Conservation (phyloP, 805 yeast species). For the Pichia heedii region DNA sequence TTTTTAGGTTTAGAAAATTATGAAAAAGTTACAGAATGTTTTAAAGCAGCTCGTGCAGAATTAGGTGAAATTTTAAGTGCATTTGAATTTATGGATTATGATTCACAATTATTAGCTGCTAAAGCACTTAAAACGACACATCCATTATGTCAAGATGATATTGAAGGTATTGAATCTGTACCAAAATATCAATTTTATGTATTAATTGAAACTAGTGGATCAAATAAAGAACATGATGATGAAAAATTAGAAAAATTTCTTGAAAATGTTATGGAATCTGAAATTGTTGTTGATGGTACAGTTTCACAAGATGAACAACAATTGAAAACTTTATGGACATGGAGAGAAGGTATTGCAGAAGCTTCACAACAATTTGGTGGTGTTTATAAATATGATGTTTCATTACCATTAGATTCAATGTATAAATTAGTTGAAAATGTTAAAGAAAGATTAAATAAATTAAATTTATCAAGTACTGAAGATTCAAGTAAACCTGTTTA, state of each 20-base stretch:
- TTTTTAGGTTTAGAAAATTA: constrained; percentile 74
- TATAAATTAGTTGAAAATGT: constrained; percentile 77
- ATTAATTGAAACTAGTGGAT: constrained; percentile 92
- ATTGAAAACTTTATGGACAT: constrained; percentile 73
- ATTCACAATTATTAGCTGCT: constrained; percentile 56
- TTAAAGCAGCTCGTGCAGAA: constrained; percentile 67
- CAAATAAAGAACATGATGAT: constrained; percentile 87
- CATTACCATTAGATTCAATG: constrained; percentile 74
- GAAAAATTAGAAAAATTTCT: constrained; percentile 79
- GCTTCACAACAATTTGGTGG: constrained; percentile 83
- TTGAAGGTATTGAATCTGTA: constrained; percentile 31
- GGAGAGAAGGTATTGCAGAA: constrained; percentile 95
- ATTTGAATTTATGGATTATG: constrained; percentile 85
- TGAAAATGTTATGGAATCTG: constrained; percentile 78
- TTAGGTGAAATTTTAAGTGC: constrained; percentile 84
- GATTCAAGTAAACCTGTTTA: constrained; percentile 66
- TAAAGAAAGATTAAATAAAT: constrained; percentile 47
- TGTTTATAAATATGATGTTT: constrained; percentile 94
- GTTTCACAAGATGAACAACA: constrained; percentile 95
- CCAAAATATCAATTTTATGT: constrained; percentile 79
- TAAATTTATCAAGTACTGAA: constrained; percentile 53
- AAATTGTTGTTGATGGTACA: constrained; percentile 82
- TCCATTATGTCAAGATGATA: constrained; percentile 61
- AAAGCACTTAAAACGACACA: constrained; percentile 50
- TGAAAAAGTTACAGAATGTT: constrained; percentile 77